phyloP scores from a whole-genome alignment of 768 basidiomycete species.

The Coprinopsis marcescibilis region DNA sequence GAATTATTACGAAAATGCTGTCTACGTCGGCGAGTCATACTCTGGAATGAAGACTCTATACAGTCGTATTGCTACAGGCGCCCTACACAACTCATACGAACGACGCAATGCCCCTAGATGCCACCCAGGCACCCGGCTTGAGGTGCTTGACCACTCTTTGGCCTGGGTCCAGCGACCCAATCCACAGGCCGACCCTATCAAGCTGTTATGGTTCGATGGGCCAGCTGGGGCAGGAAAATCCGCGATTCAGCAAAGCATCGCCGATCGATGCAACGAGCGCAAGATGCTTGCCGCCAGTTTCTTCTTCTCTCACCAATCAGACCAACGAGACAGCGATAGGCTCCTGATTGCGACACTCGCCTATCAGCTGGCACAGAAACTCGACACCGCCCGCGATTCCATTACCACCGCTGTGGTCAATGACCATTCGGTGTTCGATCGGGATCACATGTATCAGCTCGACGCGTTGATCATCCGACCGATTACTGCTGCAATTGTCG shows the following conservation, averaged over 20 bases:
- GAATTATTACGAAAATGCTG: no score
- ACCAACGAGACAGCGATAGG: neutral
- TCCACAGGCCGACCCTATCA: neutral
- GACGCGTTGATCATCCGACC: neutral
- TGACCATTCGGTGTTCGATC: neutral
- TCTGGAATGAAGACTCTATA: neutral
- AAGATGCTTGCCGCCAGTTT: neutral
- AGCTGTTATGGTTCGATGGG: conserved; percentile 2
- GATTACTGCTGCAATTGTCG: neutral
- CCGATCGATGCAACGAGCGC: neutral
- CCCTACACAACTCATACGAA: neutral
- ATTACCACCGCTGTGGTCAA: neutral
- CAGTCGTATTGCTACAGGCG: neutral
- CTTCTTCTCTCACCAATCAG: conserved; percentile 3
- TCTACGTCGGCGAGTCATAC: neutral
- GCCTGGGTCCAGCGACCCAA: neutral
- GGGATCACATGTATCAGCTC: neutral
- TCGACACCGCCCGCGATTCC: neutral
- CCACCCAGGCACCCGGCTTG: conserved; percentile 1
- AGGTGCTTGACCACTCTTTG: neutral
- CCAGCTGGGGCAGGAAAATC: conserved; percentile 7
- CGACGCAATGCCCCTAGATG: conserved; percentile 5
- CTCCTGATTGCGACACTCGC: conserved; percentile 2
- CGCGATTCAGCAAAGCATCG: conserved; percentile 5
- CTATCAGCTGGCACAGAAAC: neutral